These are phyloP conservation scores for Mortierella alpina DNA, from an alignment of 192 early-diverging fungal genomes.

Conservation along the genomic window DNA sequence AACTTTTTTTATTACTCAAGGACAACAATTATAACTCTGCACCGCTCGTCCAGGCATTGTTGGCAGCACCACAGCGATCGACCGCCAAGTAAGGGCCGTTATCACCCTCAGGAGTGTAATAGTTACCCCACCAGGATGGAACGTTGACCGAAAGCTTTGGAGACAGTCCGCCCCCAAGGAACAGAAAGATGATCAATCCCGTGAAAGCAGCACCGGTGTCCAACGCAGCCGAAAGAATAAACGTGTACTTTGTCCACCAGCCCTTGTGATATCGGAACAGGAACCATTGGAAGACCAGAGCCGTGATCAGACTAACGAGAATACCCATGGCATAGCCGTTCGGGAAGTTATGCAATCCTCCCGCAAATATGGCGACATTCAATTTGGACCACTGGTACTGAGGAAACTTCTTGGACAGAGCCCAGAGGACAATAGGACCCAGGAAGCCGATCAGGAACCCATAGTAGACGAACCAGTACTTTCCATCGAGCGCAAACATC, in stretches of 20 bases:
- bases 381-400: conserved; percentile 52
- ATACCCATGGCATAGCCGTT: conserved; percentile 57
- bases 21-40: background rate
- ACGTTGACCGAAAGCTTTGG: conserved; percentile 3
- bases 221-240: conserved; percentile 72
- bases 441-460: conserved; percentile 54
- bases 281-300: conserved; percentile 63
- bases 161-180: conserved; percentile 61
- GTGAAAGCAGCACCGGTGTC: conserved; percentile 68
- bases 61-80: conserved; percentile 12
- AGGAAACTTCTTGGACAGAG: conserved; percentile 51
- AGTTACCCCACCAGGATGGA: conserved; percentile 45
- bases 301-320: conserved; percentile 12
- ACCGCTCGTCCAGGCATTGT: conserved; percentile 10
- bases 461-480: conserved; percentile 50
- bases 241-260: conserved; percentile 76
- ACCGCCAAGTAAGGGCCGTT: conserved; percentile 18
- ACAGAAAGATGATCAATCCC: conserved; percentile 57
- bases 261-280: conserved; percentile 58
- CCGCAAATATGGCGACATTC: conserved; percentile 65
- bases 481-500: conserved; percentile 63
- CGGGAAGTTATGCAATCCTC: conserved; percentile 59
- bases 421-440: conserved; percentile 39
- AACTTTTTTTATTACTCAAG: too few relatives aligned
- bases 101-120: background rate